phyloP scores from a whole-genome alignment of 768 basidiomycete genomes.

The Boletus patriciae region DNA sequence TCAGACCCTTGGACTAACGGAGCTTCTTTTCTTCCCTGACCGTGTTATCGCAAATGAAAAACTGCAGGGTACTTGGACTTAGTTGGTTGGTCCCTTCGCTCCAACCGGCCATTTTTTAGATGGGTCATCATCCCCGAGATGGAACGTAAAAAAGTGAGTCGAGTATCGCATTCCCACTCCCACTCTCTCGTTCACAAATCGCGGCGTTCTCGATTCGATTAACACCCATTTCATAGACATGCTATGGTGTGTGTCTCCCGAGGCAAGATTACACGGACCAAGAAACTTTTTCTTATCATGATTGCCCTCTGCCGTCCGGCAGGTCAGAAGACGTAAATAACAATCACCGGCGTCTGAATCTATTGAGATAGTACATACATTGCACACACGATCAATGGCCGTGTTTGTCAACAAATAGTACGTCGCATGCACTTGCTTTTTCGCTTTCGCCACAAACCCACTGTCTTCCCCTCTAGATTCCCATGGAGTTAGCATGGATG shows the following conservation, averaged over 20 bases:
- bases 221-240: not conserved
- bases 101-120: not conserved
- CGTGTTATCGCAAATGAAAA: conserved; percentile 17
- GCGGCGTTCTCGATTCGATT: conserved; percentile 10
- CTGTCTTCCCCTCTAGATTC: not conserved
- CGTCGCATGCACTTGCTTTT: not conserved
- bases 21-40: conserved; percentile 26
- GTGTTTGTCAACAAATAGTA: conserved; percentile 1
- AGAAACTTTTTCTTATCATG: conserved; percentile 4
- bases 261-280: not conserved
- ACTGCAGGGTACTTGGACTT: conserved; percentile 1
- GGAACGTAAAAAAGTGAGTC: conserved; percentile 24
- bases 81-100: not conserved
- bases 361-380: conserved; percentile 1
- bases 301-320: not conserved
- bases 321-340: conserved; percentile 21
- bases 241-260: not conserved
- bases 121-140: not conserved
- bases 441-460: not conserved
- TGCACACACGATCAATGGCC: not conserved
- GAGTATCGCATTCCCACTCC: not conserved
- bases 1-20: not conserved
- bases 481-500: not conserved
- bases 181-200: conserved; percentile 2
- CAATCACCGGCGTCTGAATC: not conserved